Base-by-base conservation (phyloP, 495 filamentous ascomycete species). In the Penicillium turbatum region DNA sequence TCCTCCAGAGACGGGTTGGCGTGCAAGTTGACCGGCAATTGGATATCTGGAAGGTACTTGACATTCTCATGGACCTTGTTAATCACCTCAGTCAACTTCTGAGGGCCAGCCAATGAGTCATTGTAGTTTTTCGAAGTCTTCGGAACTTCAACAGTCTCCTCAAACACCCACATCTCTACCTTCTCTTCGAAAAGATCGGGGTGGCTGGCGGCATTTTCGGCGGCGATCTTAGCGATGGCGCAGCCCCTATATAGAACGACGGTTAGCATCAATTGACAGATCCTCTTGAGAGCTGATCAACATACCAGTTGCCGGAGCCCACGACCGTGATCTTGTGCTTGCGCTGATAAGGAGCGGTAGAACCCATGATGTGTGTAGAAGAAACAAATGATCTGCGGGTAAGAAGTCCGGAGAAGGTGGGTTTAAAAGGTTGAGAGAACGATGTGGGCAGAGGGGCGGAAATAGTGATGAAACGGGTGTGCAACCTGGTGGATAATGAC, bases 101-200 rank as follows among this genome's bases (percentile, higher is more conserved):
- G 88, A 2, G 85, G 82, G 42, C 82, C 75, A 51, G 81, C 78
- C 54, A 74, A 78, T 27, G 72, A 67, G 42, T 81, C 57, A 53
- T 85, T 70, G 69, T 85, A 84, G 72, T 86, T 74, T 36, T 73
- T 74, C 9, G 82, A 86, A 40, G 72, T 71, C 62, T 84, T 76
- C n/a, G 87, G 72, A 47, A 95, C 74, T 45, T 82, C 82, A 36
- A 92, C 83, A 42, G 91, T 83, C 72, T 96, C 91, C 73, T 96
- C 89, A 56, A 82, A 93, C 63, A 96, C 92, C 89, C 89, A 97
- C 92, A 99, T 97, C 72, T 92, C 88, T 35, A 99, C 91, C 48
- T 90, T 81, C 60, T 84, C 72, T 56, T 97, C 86, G 66, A 97
- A 99, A 40, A 95, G 57, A 27, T 88, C 82, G 0, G 83, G 76